These are phyloP conservation scores for Claviceps citrina DNA, from an alignment of 2,329 filamentous ascomycete genomes.

Conservation along the genomic window DNA sequence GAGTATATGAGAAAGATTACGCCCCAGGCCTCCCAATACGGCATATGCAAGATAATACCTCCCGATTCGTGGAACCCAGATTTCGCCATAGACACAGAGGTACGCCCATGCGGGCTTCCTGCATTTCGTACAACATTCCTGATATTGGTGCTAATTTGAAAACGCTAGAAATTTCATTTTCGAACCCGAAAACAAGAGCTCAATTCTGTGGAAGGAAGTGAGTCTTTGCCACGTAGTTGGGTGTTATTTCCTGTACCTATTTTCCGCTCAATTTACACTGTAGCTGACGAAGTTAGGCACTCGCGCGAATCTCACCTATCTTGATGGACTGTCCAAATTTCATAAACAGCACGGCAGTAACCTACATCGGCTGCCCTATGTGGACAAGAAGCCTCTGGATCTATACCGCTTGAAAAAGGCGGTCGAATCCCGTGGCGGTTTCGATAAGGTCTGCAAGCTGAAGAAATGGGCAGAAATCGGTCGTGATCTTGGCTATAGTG, in stretches of 20 bases:
- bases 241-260: neutral
- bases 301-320: slow-evolving; percentile 86
- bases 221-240: slow-evolving; percentile 15
- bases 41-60: slow-evolving; percentile 90
- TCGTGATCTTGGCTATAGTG: slow-evolving; percentile 88
- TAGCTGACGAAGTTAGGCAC: slow-evolving; percentile 43
- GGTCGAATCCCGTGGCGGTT: slow-evolving; percentile 84
- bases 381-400: slow-evolving; percentile 93
- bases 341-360: slow-evolving; percentile 94
- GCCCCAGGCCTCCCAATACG: slow-evolving; percentile 72
- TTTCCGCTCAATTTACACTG: neutral
- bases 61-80: slow-evolving; percentile 87
- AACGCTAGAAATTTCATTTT: slow-evolving; percentile 76
- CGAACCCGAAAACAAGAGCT: slow-evolving; percentile 89
- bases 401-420: slow-evolving; percentile 94
- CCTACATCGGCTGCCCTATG: slow-evolving; percentile 83
- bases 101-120: slow-evolving; percentile 22
- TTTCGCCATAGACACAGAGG: slow-evolving; percentile 94
- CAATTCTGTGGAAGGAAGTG: slow-evolving; percentile 96
- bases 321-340: slow-evolving; percentile 88
- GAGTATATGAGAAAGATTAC: slow-evolving; percentile 87
- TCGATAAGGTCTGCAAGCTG: slow-evolving; percentile 88
- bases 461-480: slow-evolving; percentile 99
- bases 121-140: neutral
- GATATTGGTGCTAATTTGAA: neutral